Evolutionary conservation across 2,329 filamentous ascomycete species (phyloP).

Genomic region (Ceratocystis ficicola): DNA sequence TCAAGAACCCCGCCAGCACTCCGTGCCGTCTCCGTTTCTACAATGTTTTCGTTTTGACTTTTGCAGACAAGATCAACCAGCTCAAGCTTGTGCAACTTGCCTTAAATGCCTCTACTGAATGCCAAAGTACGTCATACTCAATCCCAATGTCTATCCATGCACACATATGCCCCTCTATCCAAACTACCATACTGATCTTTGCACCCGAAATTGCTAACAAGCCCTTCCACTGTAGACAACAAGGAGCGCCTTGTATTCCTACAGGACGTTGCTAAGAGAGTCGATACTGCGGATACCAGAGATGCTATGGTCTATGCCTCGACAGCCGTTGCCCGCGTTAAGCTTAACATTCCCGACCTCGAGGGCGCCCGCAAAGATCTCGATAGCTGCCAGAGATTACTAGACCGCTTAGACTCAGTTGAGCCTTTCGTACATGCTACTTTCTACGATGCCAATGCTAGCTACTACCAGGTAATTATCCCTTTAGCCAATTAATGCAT

Average conservation of each 20-base stretch:
- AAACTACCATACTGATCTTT: not conserved
- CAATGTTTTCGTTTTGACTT: conserved; percentile 88
- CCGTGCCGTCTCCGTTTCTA: conserved; percentile 80
- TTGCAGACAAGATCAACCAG: conserved; percentile 98
- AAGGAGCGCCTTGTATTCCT: conserved; percentile 78
- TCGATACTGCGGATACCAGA: conserved; percentile 84
- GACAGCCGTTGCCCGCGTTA: conserved; percentile 77
- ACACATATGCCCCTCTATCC: not conserved
- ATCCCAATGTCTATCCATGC: not conserved
- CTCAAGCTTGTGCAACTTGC: conserved; percentile 89
- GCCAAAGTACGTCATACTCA: conserved; percentile 46
- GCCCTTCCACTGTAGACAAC: conserved; percentile 50
- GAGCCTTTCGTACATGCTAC: conserved; percentile 91
- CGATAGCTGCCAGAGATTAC: conserved; percentile 71
- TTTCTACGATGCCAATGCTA: conserved; percentile 90
- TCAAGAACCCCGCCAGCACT: conserved; percentile 67
- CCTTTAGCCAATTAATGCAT: not conserved
- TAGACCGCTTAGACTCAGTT: conserved; percentile 87
- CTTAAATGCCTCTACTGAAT: conserved; percentile 74
- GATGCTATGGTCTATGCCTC: conserved; percentile 92
- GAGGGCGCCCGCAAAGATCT: conserved; percentile 78
- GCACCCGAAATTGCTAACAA: not conserved
- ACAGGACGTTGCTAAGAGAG: conserved; percentile 68
- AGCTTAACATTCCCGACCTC: conserved; percentile 65
- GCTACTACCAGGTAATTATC: conserved; percentile 64